phyloP scores from a whole-genome alignment of 192 early-diverging fungal genomes.

The Backusella sp. region DNA sequence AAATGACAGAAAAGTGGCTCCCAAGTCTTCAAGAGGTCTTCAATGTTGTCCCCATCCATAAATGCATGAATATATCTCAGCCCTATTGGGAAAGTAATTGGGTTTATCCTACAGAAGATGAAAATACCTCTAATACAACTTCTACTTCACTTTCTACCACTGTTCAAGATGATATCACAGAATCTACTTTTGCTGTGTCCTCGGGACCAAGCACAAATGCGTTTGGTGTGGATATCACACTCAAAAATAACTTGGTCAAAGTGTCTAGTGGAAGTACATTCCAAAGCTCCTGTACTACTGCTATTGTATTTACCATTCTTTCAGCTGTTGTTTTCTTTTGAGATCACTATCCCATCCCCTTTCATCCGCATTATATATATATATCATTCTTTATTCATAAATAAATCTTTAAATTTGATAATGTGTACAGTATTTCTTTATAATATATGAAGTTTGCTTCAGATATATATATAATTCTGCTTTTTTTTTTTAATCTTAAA shows the following conservation, averaged over 20 bases:
- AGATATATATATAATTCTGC: too few species aligned
- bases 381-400: not conserved
- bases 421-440: not conserved
- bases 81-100: conserved; percentile 41
- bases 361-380: not conserved
- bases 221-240: not conserved
- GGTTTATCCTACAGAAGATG: conserved; percentile 30
- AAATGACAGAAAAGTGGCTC: conserved; percentile 43
- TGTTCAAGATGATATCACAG: not conserved
- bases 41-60: conserved; percentile 32
- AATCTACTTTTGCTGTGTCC: not conserved
- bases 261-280: not conserved
- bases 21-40: conserved; percentile 37
- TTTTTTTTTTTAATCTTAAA: too few species aligned
- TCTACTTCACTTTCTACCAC: not conserved
- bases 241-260: not conserved
- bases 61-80: conserved; percentile 36
- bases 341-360: not conserved
- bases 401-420: not conserved
- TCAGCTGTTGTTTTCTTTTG: not conserved
- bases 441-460: not conserved
- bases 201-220: not conserved
- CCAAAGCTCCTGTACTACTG: not conserved
- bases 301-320: not conserved
- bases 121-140: not conserved